Evolutionary conservation across 768 basidiomycete genomes (phyloP), one percentile per base, ranked within the genome.

Genomic region (Favolaschia claudopus): DNA sequence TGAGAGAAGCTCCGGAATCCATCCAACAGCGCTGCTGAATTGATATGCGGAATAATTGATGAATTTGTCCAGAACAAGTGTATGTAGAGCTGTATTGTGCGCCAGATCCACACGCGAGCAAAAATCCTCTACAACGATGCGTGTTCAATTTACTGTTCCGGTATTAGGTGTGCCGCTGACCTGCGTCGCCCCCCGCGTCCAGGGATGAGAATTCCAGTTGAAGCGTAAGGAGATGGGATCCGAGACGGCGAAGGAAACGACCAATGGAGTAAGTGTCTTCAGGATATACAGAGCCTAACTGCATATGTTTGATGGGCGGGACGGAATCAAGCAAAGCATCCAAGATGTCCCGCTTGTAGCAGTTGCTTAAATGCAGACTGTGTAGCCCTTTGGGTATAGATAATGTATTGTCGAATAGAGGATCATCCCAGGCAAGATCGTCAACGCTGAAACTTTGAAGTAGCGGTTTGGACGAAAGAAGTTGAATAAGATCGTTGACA

Each of bases 161-260:
- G 4, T n/a, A 27, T 33, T 32, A 24, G 1, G 1, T 2, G n/a
- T 9, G 8, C 28, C 19, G 40, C 13, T 31, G 45, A 63, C 62
- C 62, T 51, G 62, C 62, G 37, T 64, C 62, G 9, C 62, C 62
- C 4, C 62, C 62, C 10, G 62, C 53, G 31, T 64, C 62, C 27
- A 64, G 49, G 34, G 62, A 64, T 27, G 53, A 64, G 27, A 64
- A 64, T 32, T 59, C 58, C 3, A 64, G 34, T 36, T 64, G 58
- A 12, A 64, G 62, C 7, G 47, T 50, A 15, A 24, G 22, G 28
- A 64, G 58, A 42, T 51, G 25, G 17, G 58, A 15, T 8, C 62
- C 62, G 29, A 64, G 58, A 15, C 53, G 53, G 14, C 28, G 25
- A 7, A 64, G 45, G 36, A 64, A 64, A 22, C 46, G 49, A 13